Percentiles rank a stretch among this genome's conserved stretches.
phyloP scores from a whole-genome alignment of 75 land plant species.

The Chamaecyparis obtusa region DNA sequence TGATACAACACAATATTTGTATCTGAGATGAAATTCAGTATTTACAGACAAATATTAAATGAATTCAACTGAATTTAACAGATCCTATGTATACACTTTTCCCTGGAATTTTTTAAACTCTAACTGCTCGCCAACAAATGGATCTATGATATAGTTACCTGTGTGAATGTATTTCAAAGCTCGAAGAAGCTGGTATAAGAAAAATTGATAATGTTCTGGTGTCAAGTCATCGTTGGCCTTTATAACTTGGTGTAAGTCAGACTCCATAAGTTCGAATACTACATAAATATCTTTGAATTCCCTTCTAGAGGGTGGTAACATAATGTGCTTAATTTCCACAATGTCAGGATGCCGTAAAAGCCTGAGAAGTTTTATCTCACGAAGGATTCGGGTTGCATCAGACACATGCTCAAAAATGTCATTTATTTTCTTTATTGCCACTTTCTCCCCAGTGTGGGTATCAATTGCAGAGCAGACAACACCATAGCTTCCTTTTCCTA shows the following conservation, averaged over 20 bases:
- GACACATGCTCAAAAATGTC: constrained; percentile 93
- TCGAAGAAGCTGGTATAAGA: constrained; percentile 90
- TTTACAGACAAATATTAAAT: background rate
- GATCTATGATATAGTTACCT: constrained; percentile 39
- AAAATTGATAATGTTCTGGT: constrained; percentile 84
- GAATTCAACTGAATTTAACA: background rate
- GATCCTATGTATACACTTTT: background rate
- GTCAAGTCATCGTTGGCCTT: constrained; percentile 94
- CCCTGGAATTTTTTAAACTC: background rate
- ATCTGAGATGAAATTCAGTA: background rate
- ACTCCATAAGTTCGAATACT: constrained; percentile 92
- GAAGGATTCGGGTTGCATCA: constrained; percentile 89
- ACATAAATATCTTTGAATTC: constrained; percentile 94
- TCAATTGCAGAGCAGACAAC: constrained; percentile 92
- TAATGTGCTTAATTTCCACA: constrained; percentile 90
- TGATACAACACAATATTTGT: background rate
- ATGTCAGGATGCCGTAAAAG: constrained; percentile 85
- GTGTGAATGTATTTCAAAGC: constrained; percentile 90
- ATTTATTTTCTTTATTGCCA: constrained; percentile 93
- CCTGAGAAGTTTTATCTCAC: constrained; percentile 89
- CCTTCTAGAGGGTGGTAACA: constrained; percentile 85
- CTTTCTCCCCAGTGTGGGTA: constrained; percentile 78
- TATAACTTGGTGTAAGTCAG: constrained; percentile 92
- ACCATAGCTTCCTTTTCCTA: constrained; percentile 96
- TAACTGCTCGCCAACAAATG: background rate